Evolutionary conservation across 352 stramenopile species (phyloP).

Genomic region (Globisporangium lucens): DNA sequence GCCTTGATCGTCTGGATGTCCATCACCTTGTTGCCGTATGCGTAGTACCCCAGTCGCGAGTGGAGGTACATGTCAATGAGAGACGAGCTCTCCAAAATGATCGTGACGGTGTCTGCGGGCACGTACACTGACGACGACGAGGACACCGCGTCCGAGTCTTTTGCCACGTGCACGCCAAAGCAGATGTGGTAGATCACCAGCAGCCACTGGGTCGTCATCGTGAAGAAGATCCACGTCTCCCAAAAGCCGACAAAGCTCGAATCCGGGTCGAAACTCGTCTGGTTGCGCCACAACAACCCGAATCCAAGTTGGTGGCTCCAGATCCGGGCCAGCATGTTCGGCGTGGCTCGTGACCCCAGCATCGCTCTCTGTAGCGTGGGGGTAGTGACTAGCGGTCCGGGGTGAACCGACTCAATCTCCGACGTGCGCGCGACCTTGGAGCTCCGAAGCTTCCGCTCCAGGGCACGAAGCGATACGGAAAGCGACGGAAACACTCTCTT

Average conservation of each 20-base stretch:
- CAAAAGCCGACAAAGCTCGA: conserved; percentile 40
- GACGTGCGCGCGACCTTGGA: conserved; percentile 27
- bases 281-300: neutral
- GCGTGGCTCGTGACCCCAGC: neutral
- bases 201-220: conserved; percentile 36
- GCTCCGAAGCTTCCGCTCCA: conserved; percentile 31
- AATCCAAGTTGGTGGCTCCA: neutral
- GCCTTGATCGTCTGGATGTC: conserved; percentile 32
- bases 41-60: conserved; percentile 52
- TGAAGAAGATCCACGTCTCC: conserved; percentile 43
- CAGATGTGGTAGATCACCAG: conserved; percentile 52
- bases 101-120: conserved; percentile 25
- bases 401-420: conserved; percentile 26
- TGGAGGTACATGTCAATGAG: conserved; percentile 51
- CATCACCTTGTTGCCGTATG: conserved; percentile 70
- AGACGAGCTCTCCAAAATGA: conserved; percentile 43
- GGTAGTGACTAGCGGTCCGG: neutral
- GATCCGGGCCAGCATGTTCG: neutral
- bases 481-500: conserved; percentile 28
- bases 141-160: neutral
- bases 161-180: conserved; percentile 27
- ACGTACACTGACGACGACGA: conserved; percentile 19
- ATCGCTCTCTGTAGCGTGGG: neutral
- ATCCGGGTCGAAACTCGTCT: conserved; percentile 47
- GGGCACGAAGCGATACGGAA: conserved; percentile 20